Base-by-base conservation (phyloP, 2,329 filamentous ascomycete species). In the Ilyonectria sp. region DNA sequence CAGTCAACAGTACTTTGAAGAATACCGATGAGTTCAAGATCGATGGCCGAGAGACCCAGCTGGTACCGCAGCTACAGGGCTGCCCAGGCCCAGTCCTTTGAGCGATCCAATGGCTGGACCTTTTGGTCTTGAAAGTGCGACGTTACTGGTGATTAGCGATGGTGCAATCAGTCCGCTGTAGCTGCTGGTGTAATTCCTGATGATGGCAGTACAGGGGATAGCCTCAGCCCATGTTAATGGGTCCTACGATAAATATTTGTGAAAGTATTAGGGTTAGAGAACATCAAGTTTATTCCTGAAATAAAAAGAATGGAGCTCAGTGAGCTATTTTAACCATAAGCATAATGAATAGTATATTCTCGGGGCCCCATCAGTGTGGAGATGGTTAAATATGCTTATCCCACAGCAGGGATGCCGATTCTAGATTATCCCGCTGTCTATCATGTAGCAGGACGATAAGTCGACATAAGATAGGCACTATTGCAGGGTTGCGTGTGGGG, bases 81-180 rank as follows among this genome's bases (percentile, higher is more conserved):
- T 0, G 88, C 88, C 0, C 88, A 90, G 77, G 82, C 85, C 0
- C 80, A 83, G 50, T 78, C 84, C 0, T 91, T 89, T 71, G 89
- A 91, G 79, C 82, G 82, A 63, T 78, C 82, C 17, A 79, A 81
- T 8, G 87, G 88, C 0, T 90, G 87, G 87, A 76, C 88, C 3
- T 91, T 89, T 73, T 91, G 89, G 89, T 83, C 83, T 1, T 91
- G 88, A 89, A 91, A 90, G 78, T 78, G 76, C 47, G 71, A 72
- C 1, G 87, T 75, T 17, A 84, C 70, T 64, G 81, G 79, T 40
- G 84, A 86, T 70, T 86, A 82, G 78, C 75, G 84, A 23, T 87
- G 85, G 86, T 83, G 83, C 67, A 87, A 88, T 70, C 66, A 77
- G 62, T 68, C 70, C 46, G 75, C 76, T 1, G 76, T 77, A 10